Percentiles rank a stretch among this genome's conserved stretches.
These are phyloP conservation scores for Talaromyces sp. DNA, from an alignment of 2,329 filamentous ascomycete species.

Conservation along the genomic window DNA sequence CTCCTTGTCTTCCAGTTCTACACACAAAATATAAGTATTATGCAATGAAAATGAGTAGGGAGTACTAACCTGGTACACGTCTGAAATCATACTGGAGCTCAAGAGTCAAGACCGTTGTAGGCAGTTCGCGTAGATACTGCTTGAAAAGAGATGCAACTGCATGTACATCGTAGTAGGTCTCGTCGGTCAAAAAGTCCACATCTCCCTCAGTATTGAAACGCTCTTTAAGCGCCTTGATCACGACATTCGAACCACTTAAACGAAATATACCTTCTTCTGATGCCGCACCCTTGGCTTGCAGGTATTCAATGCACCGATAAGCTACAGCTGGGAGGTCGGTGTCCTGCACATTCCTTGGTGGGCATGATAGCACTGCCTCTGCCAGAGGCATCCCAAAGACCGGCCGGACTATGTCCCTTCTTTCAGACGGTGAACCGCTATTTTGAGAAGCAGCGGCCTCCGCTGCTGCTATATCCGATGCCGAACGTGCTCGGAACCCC, in stretches of 20 bases:
- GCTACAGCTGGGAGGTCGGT: constrained; percentile 85
- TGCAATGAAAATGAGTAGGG: not conserved
- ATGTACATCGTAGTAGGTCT: constrained; percentile 89
- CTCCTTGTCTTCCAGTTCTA: constrained; percentile 66
- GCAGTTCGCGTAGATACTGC: constrained; percentile 86
- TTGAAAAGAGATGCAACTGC: constrained; percentile 93
- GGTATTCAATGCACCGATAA: constrained; percentile 90
- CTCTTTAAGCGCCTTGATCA: constrained; percentile 86
- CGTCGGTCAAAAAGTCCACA: constrained; percentile 72
- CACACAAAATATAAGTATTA: not conserved
- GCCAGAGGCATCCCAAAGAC: constrained; percentile 82
- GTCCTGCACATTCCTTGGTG: constrained; percentile 61
- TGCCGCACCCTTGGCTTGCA: constrained; percentile 75
- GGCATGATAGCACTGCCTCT: constrained; percentile 79
- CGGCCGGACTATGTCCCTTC: constrained; percentile 57
- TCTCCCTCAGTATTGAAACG: constrained; percentile 93
- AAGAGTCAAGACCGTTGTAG: constrained; percentile 82
- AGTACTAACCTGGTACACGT: constrained; percentile 59
- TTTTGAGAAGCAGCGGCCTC: constrained; percentile 47
- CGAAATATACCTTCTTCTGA: constrained; percentile 94
- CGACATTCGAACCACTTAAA: constrained; percentile 90
- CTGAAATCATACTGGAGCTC: constrained; percentile 89
- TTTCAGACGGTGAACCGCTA: constrained; percentile 42
- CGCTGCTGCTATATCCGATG: constrained; percentile 54
- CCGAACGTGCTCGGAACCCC: constrained; percentile 64